A percentile compares a stretch with the other conserved stretches of the same genome.
These are phyloP conservation scores for Podaxis pistillaris DNA, from an alignment of 768 basidiomycete genomes.

Conservation along the genomic window DNA sequence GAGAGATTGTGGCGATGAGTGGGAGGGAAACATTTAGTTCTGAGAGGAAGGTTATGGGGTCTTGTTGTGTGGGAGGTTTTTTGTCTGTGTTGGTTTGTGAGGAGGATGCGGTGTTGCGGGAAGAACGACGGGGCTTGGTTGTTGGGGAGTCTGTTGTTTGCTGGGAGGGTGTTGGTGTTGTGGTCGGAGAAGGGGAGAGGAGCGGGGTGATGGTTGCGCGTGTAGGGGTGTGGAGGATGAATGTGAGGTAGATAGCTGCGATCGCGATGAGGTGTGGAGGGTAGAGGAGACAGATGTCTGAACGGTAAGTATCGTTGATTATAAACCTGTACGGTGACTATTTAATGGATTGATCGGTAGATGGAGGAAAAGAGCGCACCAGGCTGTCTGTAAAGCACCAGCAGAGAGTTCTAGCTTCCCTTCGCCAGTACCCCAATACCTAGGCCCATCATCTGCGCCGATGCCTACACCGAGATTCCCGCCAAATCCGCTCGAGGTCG, in stretches of 20 bases:
- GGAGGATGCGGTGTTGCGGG: constrained; percentile 41
- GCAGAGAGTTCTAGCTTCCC: constrained; percentile 77
- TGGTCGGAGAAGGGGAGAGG: constrained; percentile 17
- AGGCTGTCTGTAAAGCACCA: constrained; percentile 84
- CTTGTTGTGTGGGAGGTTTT: constrained; percentile 45
- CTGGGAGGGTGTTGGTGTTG: constrained; percentile 6
- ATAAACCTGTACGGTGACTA: constrained; percentile 64
- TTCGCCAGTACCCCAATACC: constrained; percentile 81
- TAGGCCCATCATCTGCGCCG: constrained; percentile 48
- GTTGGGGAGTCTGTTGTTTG: constrained; percentile 26
- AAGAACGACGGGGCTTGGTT: constrained; percentile 53
- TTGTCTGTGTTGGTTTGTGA: constrained; percentile 27
- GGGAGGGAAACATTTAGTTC: constrained; percentile 83
- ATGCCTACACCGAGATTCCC: constrained; percentile 39
- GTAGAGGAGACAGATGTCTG: constrained; percentile 89
- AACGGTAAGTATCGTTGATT: constrained; percentile 95
- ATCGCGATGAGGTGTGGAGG: constrained; percentile 95
- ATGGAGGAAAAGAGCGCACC: constrained; percentile 46
- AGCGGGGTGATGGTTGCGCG: constrained; percentile 23
- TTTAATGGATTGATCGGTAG: neutral
- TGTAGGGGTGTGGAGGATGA: constrained; percentile 67
- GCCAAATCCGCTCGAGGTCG: neutral
- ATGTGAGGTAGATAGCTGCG: constrained; percentile 86
- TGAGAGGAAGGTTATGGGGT: constrained; percentile 81
- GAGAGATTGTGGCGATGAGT: constrained; percentile 78